Conservation (phyloP, 2,329 filamentous ascomycete genomes). For the Colletotrichum abscissum region DNA sequence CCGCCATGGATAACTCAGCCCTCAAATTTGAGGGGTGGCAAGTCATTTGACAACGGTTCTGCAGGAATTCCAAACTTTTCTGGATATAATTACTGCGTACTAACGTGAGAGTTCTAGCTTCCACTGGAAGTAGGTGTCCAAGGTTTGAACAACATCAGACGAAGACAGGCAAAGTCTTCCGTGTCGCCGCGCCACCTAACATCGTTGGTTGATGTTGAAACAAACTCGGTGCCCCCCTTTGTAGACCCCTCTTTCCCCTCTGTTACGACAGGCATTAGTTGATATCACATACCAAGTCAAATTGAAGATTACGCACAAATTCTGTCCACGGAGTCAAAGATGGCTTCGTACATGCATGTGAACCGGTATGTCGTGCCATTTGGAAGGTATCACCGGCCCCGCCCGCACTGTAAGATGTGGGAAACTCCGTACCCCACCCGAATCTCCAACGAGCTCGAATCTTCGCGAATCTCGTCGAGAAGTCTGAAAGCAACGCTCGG, state of each 20-base stretch:
- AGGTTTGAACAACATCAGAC: not conserved
- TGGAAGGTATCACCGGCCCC: not conserved
- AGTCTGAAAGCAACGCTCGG: not conserved
- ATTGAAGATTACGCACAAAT: not conserved
- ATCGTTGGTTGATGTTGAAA: slow-evolving; percentile 18
- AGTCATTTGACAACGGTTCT: not conserved
- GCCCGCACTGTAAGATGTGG: not conserved
- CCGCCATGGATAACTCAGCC: not conserved
- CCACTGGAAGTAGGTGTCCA: not conserved
- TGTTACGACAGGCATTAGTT: not conserved
- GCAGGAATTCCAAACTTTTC: not conserved
- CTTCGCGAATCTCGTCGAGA: slow-evolving; percentile 27
- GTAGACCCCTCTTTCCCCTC: not conserved
- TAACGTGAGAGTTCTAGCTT: not conserved
- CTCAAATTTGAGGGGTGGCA: not conserved
- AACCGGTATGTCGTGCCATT: not conserved
- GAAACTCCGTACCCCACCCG: slow-evolving; percentile 12
- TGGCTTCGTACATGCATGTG: not conserved
- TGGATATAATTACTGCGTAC: too few species aligned
- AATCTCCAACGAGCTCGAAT: slow-evolving; percentile 16
- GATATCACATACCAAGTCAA: not conserved
- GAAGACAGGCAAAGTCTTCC: not conserved
- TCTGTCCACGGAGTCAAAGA: not conserved
- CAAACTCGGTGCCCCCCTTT: slow-evolving; percentile 16
- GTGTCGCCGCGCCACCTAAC: not conserved